phyloP scores from a whole-genome alignment of 805 yeast genomes.

The Maudiozyma bulderi region DNA sequence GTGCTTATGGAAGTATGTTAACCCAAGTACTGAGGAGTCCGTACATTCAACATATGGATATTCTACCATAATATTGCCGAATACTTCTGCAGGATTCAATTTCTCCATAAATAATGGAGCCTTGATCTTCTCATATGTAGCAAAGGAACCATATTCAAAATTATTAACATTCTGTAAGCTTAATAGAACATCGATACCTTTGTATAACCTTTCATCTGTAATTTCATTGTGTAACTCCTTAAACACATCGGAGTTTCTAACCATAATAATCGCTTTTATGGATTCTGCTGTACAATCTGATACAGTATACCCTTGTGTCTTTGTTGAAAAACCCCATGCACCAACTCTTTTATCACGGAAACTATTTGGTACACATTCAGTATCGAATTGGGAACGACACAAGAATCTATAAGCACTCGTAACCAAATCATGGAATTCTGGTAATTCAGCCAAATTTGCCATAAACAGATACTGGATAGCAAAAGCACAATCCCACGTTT shows the following conservation, averaged over 20 bases:
- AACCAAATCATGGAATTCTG: constrained; percentile 56
- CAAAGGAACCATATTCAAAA: constrained; percentile 83
- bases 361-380: constrained; percentile 66
- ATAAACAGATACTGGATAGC: constrained; percentile 72
- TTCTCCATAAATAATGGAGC: constrained; percentile 68
- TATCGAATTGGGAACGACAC: constrained; percentile 74
- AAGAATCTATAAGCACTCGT: constrained; percentile 61
- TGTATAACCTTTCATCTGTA: constrained; percentile 42
- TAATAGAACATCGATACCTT: constrained; percentile 70
- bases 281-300: constrained; percentile 97
- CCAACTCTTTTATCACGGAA: constrained; percentile 80
- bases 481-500: constrained; percentile 94
- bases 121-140: constrained; percentile 81
- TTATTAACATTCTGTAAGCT: constrained; percentile 67
- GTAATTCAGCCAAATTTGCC: constrained; percentile 67
- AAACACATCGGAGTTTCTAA: constrained; percentile 52
- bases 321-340: constrained; percentile 94
- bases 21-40: constrained; percentile 85
- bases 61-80: constrained; percentile 97
- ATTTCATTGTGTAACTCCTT: constrained; percentile 42
- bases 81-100: constrained; percentile 94
- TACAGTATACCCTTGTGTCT: constrained; percentile 92
- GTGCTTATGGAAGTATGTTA: constrained; percentile 63
- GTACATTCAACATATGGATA: constrained; percentile 98
- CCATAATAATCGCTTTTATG: constrained; percentile 87